Conservation (phyloP, 371 early-diverging fungal genomes). For the Mortierella sp. region DNA sequence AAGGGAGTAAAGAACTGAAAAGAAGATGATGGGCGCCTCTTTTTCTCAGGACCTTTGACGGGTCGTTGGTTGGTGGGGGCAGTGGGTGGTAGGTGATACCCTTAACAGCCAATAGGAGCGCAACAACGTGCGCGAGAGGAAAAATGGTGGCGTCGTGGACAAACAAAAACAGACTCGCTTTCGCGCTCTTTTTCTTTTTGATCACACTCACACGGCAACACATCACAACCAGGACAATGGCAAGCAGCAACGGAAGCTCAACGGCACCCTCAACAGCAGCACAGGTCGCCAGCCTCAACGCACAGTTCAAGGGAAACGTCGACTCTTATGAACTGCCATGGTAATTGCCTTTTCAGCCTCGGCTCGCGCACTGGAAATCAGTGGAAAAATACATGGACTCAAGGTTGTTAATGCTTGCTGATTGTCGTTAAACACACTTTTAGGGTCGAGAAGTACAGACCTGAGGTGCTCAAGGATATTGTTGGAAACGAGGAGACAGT, state of each 20-base stretch:
- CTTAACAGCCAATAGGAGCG: constrained; percentile 5
- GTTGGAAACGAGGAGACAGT: constrained; percentile 97
- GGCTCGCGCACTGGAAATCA: background rate
- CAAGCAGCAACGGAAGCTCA: constrained; percentile 32
- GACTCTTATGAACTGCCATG: constrained; percentile 58
- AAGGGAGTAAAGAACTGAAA: background rate
- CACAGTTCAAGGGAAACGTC: constrained; percentile 57
- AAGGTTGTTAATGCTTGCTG: background rate
- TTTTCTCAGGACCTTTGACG: background rate
- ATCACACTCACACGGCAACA: background rate
- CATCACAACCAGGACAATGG: constrained; percentile 9
- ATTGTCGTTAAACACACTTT: background rate
- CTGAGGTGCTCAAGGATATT: constrained; percentile 88
- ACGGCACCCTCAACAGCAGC: constrained; percentile 32
- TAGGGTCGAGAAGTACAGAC: constrained; percentile 99
- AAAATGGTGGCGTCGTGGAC: constrained; percentile 27
- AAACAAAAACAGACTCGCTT: constrained; percentile 11
- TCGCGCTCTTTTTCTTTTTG: background rate
- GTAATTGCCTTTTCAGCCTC: constrained; percentile 17
- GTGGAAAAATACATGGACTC: background rate
- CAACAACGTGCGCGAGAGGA: constrained; percentile 2
- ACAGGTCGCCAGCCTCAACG: constrained; percentile 36
- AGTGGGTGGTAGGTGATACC: background rate
- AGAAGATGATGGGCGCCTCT: constrained; percentile 11
- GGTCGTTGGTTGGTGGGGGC: background rate